Evolutionary conservation across 257 asterid genomes (phyloP).

Genomic region (Solanum chaucha): DNA sequence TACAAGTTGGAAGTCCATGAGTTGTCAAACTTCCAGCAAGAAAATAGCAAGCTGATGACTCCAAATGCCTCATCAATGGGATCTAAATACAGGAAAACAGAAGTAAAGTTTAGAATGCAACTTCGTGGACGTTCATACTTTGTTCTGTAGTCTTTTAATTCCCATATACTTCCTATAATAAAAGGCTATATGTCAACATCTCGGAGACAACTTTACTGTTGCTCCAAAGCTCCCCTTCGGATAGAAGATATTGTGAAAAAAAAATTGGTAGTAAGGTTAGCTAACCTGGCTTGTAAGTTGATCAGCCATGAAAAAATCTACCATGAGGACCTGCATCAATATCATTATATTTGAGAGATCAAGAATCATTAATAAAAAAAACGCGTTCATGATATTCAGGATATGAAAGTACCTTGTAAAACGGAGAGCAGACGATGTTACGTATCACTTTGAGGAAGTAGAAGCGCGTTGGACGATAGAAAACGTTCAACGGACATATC

Average conservation of each 20-base stretch:
- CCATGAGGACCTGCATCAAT: conserved; percentile 61
- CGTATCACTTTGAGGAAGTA: conserved; percentile 69
- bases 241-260: neutral
- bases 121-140: neutral
- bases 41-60: conserved; percentile 81
- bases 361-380: neutral
- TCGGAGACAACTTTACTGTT: neutral
- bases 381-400: neutral
- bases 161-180: neutral
- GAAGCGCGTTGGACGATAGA: conserved; percentile 76
- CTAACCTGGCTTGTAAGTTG: conserved; percentile 97
- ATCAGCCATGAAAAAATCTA: conserved; percentile 97
- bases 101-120: neutral
- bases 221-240: neutral
- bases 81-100: conserved; percentile 26
- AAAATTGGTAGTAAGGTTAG: neutral
- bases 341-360: neutral
- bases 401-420: conserved; percentile 54
- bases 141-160: neutral
- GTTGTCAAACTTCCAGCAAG: conserved; percentile 66
- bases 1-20: conserved; percentile 55
- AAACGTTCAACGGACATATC: conserved; percentile 66
- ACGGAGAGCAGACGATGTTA: conserved; percentile 79
- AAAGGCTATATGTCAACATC: neutral
- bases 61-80: conserved; percentile 81